phyloP scores from a whole-genome alignment of 1,284 basidiomycete species.

The Anthracocystis panici-leucophaei region DNA sequence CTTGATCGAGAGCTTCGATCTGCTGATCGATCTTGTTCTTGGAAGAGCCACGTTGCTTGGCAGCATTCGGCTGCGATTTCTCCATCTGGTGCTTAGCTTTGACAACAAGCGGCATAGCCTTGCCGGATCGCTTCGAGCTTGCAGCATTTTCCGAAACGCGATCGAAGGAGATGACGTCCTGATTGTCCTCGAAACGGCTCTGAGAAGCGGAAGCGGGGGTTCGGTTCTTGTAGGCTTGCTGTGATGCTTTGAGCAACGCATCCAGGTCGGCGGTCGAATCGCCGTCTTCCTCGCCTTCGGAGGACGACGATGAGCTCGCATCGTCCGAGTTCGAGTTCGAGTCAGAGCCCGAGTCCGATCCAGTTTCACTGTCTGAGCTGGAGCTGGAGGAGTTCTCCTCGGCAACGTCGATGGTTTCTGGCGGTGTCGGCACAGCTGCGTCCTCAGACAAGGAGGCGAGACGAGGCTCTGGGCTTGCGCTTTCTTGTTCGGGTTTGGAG shows the following conservation, averaged over 20 bases:
- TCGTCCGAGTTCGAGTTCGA: slow-evolving; percentile 25
- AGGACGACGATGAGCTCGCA: slow-evolving; percentile 32
- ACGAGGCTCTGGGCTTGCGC: slow-evolving; percentile 7
- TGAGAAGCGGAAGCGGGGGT: slow-evolving; percentile 8
- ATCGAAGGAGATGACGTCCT: slow-evolving; percentile 52
- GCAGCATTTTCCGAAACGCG: slow-evolving; percentile 6
- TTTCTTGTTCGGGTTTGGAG: slow-evolving; percentile 5
- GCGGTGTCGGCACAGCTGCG: not conserved
- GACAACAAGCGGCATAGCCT: slow-evolving; percentile 38
- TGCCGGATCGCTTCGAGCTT: slow-evolving; percentile 22
- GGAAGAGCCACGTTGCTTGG: slow-evolving; percentile 7
- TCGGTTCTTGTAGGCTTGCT: slow-evolving; percentile 41
- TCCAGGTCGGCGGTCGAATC: slow-evolving; percentile 26
- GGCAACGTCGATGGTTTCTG: not conserved
- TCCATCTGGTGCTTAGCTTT: slow-evolving; percentile 42
- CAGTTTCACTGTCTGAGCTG: slow-evolving; percentile 17
- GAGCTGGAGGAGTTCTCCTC: slow-evolving; percentile 7
- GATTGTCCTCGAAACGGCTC: slow-evolving; percentile 42
- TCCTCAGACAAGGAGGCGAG: slow-evolving; percentile 29
- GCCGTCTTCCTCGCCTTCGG: slow-evolving; percentile 25
- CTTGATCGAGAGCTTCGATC: slow-evolving; percentile 39
- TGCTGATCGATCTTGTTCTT: slow-evolving; percentile 45
- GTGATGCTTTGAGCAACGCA: slow-evolving; percentile 47
- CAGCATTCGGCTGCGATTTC: slow-evolving; percentile 15
- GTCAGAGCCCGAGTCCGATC: slow-evolving; percentile 13